Evolutionary conservation across 2,329 filamentous ascomycete genomes (phyloP).

Genomic region (Coniochaeta ligniaria): DNA sequence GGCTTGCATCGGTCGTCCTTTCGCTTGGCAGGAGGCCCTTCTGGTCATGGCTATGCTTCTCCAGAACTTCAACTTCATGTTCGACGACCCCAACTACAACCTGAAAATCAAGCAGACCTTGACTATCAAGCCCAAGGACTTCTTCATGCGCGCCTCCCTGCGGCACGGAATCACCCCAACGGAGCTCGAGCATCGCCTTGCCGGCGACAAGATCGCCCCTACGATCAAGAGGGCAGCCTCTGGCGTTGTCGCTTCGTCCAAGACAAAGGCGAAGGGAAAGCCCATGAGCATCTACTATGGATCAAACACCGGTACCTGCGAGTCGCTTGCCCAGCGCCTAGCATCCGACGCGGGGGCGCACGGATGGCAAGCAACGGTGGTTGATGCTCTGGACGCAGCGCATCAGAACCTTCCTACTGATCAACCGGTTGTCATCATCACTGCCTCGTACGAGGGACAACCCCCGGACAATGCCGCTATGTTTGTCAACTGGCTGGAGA

Average conservation of each 20-base stretch:
- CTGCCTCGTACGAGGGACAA: conserved; percentile 67
- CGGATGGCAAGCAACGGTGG: conserved; percentile 49
- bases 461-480: conserved; percentile 64
- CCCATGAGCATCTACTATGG: conserved; percentile 64
- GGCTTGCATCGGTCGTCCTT: conserved; percentile 64
- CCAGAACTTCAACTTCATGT: conserved; percentile 63
- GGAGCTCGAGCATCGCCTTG: conserved; percentile 37
- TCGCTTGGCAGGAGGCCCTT: conserved; percentile 68
- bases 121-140: conserved; percentile 57
- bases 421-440: conserved; percentile 58
- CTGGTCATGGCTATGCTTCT: conserved; percentile 56
- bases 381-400: conserved; percentile 55
- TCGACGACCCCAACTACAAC: conserved; percentile 54
- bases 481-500: conserved; percentile 62
- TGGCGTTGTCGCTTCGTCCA: conserved; percentile 13
- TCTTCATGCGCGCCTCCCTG: conserved; percentile 53
- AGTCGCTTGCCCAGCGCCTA: conserved; percentile 58
- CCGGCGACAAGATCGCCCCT: conserved; percentile 17
- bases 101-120: conserved; percentile 48
- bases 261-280: conserved; percentile 23
- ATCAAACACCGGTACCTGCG: conserved; percentile 69
- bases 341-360: conserved; percentile 50
- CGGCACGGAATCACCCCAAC: conserved; percentile 51
- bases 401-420: conserved; percentile 52
- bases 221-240: conserved; percentile 37